Percentiles rank a stretch among this genome's conserved stretches.
These are phyloP conservation scores for Vitis amurensis DNA, from an alignment of 164 flowering plant genomes.

Conservation along the genomic window DNA sequence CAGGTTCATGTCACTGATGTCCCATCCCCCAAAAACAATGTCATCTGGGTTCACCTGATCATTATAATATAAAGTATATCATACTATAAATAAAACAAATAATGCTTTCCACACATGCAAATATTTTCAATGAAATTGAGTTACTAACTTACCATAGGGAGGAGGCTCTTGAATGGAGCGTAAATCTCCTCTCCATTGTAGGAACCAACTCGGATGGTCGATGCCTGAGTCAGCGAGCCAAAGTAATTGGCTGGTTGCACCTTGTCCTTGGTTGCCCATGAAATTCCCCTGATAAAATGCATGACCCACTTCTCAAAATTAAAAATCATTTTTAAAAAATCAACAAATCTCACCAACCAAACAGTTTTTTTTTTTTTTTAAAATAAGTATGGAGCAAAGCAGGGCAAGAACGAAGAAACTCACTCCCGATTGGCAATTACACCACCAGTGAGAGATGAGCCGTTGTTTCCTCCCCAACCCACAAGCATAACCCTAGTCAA, in stretches of 20 bases:
- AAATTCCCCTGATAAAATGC: conserved; percentile 68
- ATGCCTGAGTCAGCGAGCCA: conserved; percentile 96
- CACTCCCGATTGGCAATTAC: conserved; percentile 93
- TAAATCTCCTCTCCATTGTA: conserved; percentile 97
- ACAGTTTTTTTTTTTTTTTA: neutral
- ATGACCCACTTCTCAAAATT: conserved; percentile 1
- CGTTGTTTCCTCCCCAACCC: conserved; percentile 99
- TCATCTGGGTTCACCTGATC: conserved; percentile 93
- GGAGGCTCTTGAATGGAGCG: conserved; percentile 98
- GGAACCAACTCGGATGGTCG: conserved; percentile 89
- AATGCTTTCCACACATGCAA: neutral
- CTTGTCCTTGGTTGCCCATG: conserved; percentile 98
- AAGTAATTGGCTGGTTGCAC: conserved; percentile 97
- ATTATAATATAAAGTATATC: neutral
- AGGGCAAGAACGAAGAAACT: conserved; percentile 23
- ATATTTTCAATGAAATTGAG: neutral
- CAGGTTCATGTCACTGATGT: conserved; percentile 90
- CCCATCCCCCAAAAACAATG: conserved; percentile 97
- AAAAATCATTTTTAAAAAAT: neutral
- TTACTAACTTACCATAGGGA: conserved; percentile 72
- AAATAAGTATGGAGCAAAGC: neutral
- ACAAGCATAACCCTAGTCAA: conserved; percentile 89
- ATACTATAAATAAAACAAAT: neutral
- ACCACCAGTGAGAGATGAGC: conserved; percentile 90
- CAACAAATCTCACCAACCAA: neutral